Conservation (phyloP, 768 basidiomycete genomes). For the Lactarius hengduanensis region DNA sequence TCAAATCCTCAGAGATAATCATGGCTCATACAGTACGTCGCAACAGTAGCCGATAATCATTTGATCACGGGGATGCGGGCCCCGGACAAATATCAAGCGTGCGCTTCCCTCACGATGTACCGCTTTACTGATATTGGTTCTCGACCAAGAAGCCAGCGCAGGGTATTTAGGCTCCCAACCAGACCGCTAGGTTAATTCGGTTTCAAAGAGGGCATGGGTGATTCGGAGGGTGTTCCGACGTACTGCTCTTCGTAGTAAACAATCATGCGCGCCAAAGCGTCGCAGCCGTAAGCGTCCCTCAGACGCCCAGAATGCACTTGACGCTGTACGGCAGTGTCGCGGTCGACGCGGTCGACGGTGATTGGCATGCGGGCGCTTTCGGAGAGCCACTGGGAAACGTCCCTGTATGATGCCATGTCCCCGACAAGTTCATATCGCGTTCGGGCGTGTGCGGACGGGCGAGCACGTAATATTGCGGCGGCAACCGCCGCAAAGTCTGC, state of each 20-base stretch:
- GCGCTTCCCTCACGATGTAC: conserved; percentile 31
- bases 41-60: neutral
- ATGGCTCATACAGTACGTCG: neutral
- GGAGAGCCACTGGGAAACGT: conserved; percentile 32
- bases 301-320: conserved; percentile 19
- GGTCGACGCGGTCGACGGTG: conserved; percentile 28
- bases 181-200: conserved; percentile 32
- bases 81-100: conserved; percentile 1
- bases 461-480: conserved; percentile 33
- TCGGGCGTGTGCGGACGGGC: conserved; percentile 34
- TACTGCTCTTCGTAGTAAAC: conserved; percentile 37
- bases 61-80: neutral
- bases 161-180: conserved; percentile 36
- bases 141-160: conserved; percentile 37
- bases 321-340: conserved; percentile 26
- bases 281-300: conserved; percentile 30
- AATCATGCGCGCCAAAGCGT: conserved; percentile 36
- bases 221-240: conserved; percentile 10
- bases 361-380: conserved; percentile 27
- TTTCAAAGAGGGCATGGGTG: neutral
- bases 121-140: conserved; percentile 35
- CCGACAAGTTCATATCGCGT: conserved; percentile 40
- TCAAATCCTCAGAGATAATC: conserved; percentile 3
- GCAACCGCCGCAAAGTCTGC: conserved; percentile 35
- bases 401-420: conserved; percentile 34